These are phyloP conservation scores for Nannizziopsis arthrosporioides DNA, from an alignment of 2,329 filamentous ascomycete species.

Conservation along the genomic window DNA sequence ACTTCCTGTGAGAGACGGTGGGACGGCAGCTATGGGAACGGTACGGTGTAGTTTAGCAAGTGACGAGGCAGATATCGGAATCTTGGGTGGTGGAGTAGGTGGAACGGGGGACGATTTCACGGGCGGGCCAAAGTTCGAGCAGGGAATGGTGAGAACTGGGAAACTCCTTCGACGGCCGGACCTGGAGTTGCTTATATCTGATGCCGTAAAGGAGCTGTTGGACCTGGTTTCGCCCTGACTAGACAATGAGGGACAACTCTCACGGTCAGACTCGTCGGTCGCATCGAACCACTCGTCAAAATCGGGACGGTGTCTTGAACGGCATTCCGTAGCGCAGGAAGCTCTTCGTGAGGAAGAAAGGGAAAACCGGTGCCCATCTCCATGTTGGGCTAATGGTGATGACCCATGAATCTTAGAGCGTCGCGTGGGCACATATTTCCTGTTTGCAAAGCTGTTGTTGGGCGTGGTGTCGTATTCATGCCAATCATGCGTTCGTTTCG, in stretches of 20 bases:
- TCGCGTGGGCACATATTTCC: background rate
- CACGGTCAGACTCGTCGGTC: constrained; percentile 52
- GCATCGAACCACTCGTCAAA: constrained; percentile 84
- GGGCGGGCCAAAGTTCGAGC: constrained; percentile 40
- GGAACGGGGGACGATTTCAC: constrained; percentile 39
- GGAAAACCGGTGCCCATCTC: constrained; percentile 1
- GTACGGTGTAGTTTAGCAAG: constrained; percentile 60
- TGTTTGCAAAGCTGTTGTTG: background rate
- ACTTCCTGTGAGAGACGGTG: constrained; percentile 71
- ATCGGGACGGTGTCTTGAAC: constrained; percentile 29
- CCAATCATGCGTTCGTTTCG: background rate
- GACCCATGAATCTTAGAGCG: background rate
- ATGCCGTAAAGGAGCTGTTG: constrained; percentile 26
- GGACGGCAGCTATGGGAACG: constrained; percentile 63
- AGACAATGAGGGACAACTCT: constrained; percentile 45
- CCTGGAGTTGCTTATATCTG: constrained; percentile 25
- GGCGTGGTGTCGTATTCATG: background rate
- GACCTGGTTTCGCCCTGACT: constrained; percentile 35
- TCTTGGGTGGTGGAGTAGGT: constrained; percentile 41
- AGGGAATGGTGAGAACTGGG: constrained; percentile 49
- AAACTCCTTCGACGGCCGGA: constrained; percentile 40
- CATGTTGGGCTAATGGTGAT: background rate
- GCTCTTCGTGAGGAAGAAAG: constrained; percentile 4
- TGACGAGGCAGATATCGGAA: constrained; percentile 64
- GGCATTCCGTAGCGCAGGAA: background rate